Conservation (phyloP, 805 yeast genomes). For the Candida corydali region DNA sequence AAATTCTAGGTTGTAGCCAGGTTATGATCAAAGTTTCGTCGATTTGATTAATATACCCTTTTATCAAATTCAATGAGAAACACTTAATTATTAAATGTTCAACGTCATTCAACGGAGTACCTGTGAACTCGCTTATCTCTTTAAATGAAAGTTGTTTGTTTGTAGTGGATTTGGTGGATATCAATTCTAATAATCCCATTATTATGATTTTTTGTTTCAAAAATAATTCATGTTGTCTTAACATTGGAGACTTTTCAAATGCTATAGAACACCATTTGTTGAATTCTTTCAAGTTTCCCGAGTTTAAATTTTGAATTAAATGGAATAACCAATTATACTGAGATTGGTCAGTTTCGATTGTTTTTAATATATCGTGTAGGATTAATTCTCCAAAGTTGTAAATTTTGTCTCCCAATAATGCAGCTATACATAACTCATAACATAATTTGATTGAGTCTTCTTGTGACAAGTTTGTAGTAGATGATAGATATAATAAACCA, state of each 20-base stretch:
- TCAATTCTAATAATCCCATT: conserved; percentile 85
- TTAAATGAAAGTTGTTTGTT: conserved; percentile 69
- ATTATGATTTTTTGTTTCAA: conserved; percentile 87
- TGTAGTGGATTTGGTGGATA: conserved; percentile 71
- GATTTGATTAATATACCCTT: conserved; percentile 90
- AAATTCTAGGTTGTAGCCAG: conserved; percentile 96
- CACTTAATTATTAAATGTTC: conserved; percentile 92
- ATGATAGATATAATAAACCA: conserved; percentile 76
- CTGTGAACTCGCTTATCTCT: conserved; percentile 65
- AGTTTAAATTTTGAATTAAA: conserved; percentile 64
- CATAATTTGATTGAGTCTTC: conserved; percentile 43
- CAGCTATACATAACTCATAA: conserved; percentile 78
- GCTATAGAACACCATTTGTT: conserved; percentile 44
- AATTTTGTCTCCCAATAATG: conserved; percentile 84
- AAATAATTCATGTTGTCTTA: conserved; percentile 57
- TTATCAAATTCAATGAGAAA: conserved; percentile 73
- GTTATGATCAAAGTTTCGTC: conserved; percentile 70
- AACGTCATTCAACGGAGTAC: conserved; percentile 67
- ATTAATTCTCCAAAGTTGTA: conserved; percentile 95
- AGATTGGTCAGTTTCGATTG: conserved; percentile 40
- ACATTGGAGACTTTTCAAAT: conserved; percentile 44
- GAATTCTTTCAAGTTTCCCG: conserved; percentile 71
- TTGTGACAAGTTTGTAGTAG: conserved; percentile 41
- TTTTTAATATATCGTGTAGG: conserved; percentile 75
- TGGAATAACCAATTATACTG: conserved; percentile 68